A percentile compares a stretch with the other conserved stretches of the same genome.
These are phyloP conservation scores for Delphinella strobiligena DNA, from an alignment of 2,329 filamentous ascomycete species.

Conservation along the genomic window DNA sequence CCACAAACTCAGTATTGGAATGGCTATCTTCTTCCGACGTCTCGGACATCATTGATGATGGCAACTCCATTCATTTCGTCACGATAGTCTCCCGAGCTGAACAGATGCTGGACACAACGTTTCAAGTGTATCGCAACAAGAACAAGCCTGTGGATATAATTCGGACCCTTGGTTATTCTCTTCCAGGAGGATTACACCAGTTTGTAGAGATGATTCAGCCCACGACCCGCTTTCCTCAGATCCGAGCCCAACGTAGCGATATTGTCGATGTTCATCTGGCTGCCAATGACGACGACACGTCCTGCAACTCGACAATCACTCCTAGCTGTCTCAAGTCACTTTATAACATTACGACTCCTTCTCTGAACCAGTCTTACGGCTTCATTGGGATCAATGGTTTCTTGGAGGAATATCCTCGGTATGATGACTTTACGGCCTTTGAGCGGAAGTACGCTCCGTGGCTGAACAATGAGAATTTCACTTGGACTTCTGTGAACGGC, in stretches of 20 bases:
- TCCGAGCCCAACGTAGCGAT: conserved; percentile 12
- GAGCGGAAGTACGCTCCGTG: too few species aligned
- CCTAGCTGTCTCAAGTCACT: conserved; percentile 15
- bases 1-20: conserved; percentile 35
- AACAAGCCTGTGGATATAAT: conserved; percentile 30
- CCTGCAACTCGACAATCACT: conserved; percentile 27
- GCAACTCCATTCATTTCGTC: conserved; percentile 51
- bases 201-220: conserved; percentile 14
- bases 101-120: conserved; percentile 44
- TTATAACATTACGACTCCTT: conserved; percentile 11
- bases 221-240: conserved; percentile 14
- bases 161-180: conserved; percentile 25
- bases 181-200: conserved; percentile 12
- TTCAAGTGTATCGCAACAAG: conserved; percentile 41
- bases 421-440: too few species aligned
- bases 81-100: conserved; percentile 41
- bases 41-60: conserved; percentile 36
- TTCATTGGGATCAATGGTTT: too few species aligned
- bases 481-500: conserved; percentile 41
- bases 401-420: too few species aligned
- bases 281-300: conserved; percentile 14
- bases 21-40: conserved; percentile 47
- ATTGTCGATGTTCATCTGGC: conserved; percentile 7
- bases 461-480: conserved; percentile 47
- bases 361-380: conserved; percentile 10